A percentile compares a stretch with the other conserved stretches of the same genome.
Evolutionary conservation across 2,329 filamentous ascomycete genomes (phyloP).

Genomic region (Byssochlamys sp.): DNA sequence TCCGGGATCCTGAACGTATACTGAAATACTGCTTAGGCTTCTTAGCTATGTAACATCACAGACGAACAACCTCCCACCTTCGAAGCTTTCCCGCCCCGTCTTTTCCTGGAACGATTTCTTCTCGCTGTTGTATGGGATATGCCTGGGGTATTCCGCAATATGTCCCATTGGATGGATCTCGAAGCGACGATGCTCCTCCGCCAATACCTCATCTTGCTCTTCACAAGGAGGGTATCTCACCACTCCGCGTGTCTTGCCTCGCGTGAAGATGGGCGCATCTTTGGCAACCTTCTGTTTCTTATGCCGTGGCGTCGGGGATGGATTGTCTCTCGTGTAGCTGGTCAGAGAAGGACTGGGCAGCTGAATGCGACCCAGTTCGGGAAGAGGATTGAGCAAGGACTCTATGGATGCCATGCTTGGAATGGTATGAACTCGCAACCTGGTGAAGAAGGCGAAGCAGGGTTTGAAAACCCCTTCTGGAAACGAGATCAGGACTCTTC

Average conservation of each 20-base stretch:
- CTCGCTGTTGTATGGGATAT: slow-evolving; percentile 88
- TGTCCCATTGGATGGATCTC: slow-evolving; percentile 55
- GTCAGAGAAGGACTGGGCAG: slow-evolving; percentile 31
- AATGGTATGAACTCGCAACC: neutral
- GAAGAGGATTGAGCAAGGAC: slow-evolving; percentile 56
- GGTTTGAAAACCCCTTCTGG: neutral
- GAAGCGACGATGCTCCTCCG: slow-evolving; percentile 52
- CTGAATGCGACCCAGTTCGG: slow-evolving; percentile 23
- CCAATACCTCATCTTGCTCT: slow-evolving; percentile 48
- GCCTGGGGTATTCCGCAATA: slow-evolving; percentile 54
- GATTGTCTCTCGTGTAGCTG: slow-evolving; percentile 34
- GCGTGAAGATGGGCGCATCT: slow-evolving; percentile 53
- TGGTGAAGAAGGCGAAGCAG: neutral
- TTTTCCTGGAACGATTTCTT: slow-evolving; percentile 82
- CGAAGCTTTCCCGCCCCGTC: slow-evolving; percentile 78
- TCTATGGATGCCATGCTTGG: slow-evolving; percentile 53
- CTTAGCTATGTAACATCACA: slow-evolving; percentile 2
- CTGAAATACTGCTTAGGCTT: slow-evolving; percentile 31
- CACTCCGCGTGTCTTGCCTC: slow-evolving; percentile 53
- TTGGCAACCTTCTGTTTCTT: slow-evolving; percentile 53
- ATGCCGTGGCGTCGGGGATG: slow-evolving; percentile 12
- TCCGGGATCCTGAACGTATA: slow-evolving; percentile 69
- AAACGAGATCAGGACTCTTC: no score
- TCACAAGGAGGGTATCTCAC: slow-evolving; percentile 70
- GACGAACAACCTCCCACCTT: slow-evolving; percentile 50